Conservation (phyloP, 225 moss, liverwort and hornwort species). For the Physcomitrium patens region DNA sequence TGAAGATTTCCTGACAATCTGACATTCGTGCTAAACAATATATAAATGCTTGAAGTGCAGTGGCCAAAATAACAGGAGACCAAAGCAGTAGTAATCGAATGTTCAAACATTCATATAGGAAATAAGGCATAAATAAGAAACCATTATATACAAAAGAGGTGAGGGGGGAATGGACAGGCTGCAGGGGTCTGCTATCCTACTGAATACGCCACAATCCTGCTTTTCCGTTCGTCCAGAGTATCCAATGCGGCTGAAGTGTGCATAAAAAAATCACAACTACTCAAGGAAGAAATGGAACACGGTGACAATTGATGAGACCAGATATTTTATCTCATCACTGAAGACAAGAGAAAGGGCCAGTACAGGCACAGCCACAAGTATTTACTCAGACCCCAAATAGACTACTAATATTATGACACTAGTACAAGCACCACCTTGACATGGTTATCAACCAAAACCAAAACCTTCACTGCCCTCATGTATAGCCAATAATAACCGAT, state of each 20-base stretch:
- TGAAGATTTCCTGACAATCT: not conserved
- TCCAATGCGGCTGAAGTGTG: conserved; percentile 49
- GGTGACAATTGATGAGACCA: conserved; percentile 47
- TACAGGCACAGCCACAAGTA: conserved; percentile 61
- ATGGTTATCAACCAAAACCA: conserved; percentile 74
- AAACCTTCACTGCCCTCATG: conserved; percentile 97
- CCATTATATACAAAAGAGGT: conserved; percentile 46
- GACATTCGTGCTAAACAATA: not conserved
- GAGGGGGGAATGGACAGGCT: conserved; percentile 30
- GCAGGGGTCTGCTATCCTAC: conserved; percentile 43
- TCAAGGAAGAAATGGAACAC: conserved; percentile 50
- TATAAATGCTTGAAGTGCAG: conserved; percentile 14
- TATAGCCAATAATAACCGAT: conserved; percentile 90
- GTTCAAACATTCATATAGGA: conserved; percentile 48
- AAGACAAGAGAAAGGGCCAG: conserved; percentile 37
- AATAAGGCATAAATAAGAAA: conserved; percentile 34
- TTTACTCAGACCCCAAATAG: conserved; percentile 55
- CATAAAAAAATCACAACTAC: conserved; percentile 55
- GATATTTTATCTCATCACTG: conserved; percentile 41
- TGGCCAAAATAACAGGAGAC: conserved; percentile 28
- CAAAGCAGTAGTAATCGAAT: conserved; percentile 38
- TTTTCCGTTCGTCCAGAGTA: conserved; percentile 42
- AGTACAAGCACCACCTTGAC: conserved; percentile 22
- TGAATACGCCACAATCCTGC: conserved; percentile 56
- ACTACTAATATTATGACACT: conserved; percentile 46